These are phyloP conservation scores for Colletotrichum camelliae DNA, from an alignment of 2,329 filamentous ascomycete genomes.

Conservation along the genomic window DNA sequence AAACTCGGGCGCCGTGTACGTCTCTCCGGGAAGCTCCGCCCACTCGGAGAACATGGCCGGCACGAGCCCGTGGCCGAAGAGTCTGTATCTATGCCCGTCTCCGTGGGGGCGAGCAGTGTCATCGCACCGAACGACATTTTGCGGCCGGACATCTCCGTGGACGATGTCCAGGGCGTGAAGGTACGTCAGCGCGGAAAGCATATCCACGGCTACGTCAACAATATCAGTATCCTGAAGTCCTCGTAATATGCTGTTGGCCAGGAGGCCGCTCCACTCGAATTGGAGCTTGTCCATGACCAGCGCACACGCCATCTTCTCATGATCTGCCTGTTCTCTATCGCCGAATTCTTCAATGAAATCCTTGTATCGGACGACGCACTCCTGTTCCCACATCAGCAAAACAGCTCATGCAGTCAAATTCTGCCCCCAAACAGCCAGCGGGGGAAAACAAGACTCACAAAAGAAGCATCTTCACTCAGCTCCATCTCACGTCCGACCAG, in stretches of 20 bases:
- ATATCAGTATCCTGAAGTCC: not conserved
- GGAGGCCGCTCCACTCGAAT: not conserved
- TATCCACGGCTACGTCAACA: constrained; percentile 2
- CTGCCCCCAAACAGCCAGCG: no score
- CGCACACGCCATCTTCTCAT: not conserved
- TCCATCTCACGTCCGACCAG: not conserved
- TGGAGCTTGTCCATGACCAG: not conserved
- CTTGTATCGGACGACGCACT: not conserved
- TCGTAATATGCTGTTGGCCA: not conserved
- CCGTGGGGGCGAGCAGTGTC: not conserved
- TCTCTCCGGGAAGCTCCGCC: not conserved
- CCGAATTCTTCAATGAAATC: not conserved
- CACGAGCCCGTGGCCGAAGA: not conserved
- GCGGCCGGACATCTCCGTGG: not conserved
- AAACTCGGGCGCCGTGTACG: not conserved
- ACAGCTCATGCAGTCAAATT: not conserved
- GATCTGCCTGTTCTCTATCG: not conserved
- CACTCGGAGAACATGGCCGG: not conserved
- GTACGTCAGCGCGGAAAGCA: not conserved
- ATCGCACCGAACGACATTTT: not conserved
- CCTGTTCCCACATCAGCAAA: not conserved
- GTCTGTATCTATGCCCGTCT: not conserved
- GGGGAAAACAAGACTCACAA: not conserved
- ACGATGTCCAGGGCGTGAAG: not conserved
- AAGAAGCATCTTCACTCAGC: not conserved